A percentile compares a stretch with the other conserved stretches of the same genome.
Evolutionary conservation across 768 basidiomycete genomes (phyloP).

Genomic region (Daedaleopsis nitida): DNA sequence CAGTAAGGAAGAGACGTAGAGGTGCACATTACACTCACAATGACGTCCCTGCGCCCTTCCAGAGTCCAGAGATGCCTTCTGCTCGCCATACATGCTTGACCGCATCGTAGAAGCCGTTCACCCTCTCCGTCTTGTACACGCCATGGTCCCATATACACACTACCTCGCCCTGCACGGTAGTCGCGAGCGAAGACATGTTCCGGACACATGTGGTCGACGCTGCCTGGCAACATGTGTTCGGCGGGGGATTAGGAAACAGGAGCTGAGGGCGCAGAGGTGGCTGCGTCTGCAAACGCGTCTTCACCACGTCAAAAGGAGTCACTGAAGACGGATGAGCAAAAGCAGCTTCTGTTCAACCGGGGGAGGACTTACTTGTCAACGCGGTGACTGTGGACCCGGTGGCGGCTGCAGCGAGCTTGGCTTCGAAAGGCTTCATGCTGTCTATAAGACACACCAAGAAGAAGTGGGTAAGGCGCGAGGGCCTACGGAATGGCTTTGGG

Average conservation of each 20-base stretch:
- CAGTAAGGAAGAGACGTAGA: neutral
- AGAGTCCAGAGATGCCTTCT: conserved; percentile 84
- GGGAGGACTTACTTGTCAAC: conserved; percentile 63
- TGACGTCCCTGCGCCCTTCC: conserved; percentile 94
- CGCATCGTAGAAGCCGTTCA: conserved; percentile 86
- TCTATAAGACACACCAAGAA: neutral
- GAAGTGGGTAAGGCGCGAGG: neutral
- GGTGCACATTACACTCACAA: conserved; percentile 52
- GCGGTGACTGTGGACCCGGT: conserved; percentile 81
- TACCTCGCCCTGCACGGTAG: conserved; percentile 58
- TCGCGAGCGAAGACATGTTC: conserved; percentile 75
- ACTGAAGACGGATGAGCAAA: conserved; percentile 49
- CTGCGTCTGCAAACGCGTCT: conserved; percentile 95
- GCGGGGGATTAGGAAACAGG: conserved; percentile 55
- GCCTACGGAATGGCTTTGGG: neutral
- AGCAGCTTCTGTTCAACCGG: neutral
- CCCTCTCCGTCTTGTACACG: conserved; percentile 66
- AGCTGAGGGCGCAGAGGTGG: conserved; percentile 44
- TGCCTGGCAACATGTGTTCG: conserved; percentile 70
- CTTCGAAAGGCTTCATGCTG: conserved; percentile 70
- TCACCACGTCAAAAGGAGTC: conserved; percentile 99
- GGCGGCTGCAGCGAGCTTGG: conserved; percentile 80
- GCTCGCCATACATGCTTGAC: conserved; percentile 75
- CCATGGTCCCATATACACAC: conserved; percentile 84
- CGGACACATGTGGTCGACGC: conserved; percentile 60